Evolutionary conservation across 768 basidiomycete genomes (phyloP), one percentile per base, ranked within the genome.

Genomic region (Serendipita sp.): DNA sequence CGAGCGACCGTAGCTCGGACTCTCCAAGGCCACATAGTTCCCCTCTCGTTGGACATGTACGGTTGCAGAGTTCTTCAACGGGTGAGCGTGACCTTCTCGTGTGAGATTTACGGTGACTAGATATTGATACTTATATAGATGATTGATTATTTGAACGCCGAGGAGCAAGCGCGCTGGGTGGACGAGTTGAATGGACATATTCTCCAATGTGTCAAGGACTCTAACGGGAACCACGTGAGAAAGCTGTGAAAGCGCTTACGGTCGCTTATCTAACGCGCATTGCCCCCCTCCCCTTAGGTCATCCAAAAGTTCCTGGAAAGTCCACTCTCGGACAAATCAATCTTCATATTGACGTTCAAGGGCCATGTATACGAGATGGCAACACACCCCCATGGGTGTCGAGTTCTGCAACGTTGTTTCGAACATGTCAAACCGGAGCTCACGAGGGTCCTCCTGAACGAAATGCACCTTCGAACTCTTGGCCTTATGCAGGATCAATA

Each of bases 1-100:
- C 88, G 85, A 70, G 81, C 80, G 5, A 75, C 80, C 23, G 77
- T 97, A 51, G 85, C 82, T 0, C 80, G 76, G 63, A 78, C 82
- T 5, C 86, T 99, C 81, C 85, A 91, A 70, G 84, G 85, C 0
- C 85, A 88, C 70, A 79, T 93, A 41, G 76, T 91, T 2, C 76
- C 80, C 15, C 77, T 97, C 63, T 88, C 92, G 8, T 76, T 88
- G 64, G 89, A 97, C 71, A 90, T 94, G 81, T 98, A 98, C 73
- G 95, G 94, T 3, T 99, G 95, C 74, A 84, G 95, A 13, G 93
- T 98, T 4, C 86, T 94, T 18, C 92, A 95, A 73, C 92, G 92
- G 85, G 91, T 89, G 67, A 30, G 68, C 67, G 47, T 8, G 18
- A 3, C 45, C 56, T 4, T 45, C 63, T 70, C 28, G 70, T 41